Percentiles rank a stretch among this genome's conserved stretches.
Evolutionary conservation across 805 yeast genomes (phyloP).

Genomic region (Pichia cephalocereana): DNA sequence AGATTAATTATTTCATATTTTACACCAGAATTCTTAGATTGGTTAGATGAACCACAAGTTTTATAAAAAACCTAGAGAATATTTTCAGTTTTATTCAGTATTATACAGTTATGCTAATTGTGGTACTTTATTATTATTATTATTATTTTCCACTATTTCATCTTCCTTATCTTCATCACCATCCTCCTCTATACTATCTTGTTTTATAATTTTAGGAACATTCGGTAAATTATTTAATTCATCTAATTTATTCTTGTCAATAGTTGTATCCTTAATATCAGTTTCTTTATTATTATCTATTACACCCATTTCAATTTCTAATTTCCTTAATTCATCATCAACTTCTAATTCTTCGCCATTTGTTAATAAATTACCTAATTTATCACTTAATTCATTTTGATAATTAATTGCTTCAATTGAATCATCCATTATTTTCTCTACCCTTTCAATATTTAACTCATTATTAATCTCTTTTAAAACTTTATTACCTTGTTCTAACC

Average conservation of each 20-base stretch:
- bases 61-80: conserved; percentile 7
- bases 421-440: conserved; percentile 79
- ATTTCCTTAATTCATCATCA: conserved; percentile 47
- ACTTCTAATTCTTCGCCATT: conserved; percentile 50
- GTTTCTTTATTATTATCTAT: conserved; percentile 1
- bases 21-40: conserved; percentile 91
- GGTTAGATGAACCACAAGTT: conserved; percentile 47
- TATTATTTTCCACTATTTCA: background rate
- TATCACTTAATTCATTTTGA: conserved; percentile 62
- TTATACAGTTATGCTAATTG: conserved; percentile 1
- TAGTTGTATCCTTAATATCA: too few relatives aligned
- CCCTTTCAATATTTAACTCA: conserved; percentile 68
- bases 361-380: conserved; percentile 35
- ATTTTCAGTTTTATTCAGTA: too few relatives aligned
- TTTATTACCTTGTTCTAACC: conserved; percentile 71
- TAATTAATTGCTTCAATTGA: conserved; percentile 71
- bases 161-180: too few relatives aligned
- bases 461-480: conserved; percentile 67
- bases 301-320: conserved; percentile 38
- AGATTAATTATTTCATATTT: conserved; percentile 83
- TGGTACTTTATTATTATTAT: conserved; percentile 6
- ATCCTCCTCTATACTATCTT: conserved; percentile 10
- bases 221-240: background rate
- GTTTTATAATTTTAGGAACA: background rate
- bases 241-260: conserved; percentile 5